Percentiles rank a stretch among this genome's conserved stretches.
These are phyloP conservation scores for Taiozyma sp. DNA, from an alignment of 1,139 yeast genomes.

Conservation along the genomic window DNA sequence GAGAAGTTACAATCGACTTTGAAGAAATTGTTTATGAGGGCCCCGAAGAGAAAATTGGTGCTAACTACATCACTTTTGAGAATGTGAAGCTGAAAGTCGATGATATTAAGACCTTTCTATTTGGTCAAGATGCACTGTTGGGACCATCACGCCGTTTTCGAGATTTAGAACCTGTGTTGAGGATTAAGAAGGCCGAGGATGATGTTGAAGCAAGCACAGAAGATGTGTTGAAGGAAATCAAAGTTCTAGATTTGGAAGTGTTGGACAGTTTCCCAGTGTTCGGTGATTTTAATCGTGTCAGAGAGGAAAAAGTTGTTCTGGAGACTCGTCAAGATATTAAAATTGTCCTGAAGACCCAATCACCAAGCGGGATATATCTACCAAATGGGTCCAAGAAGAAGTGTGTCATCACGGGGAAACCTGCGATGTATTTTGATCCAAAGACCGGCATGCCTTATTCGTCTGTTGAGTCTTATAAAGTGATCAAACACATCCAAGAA, in stretches of 20 bases:
- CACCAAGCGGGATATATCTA: slow-evolving; percentile 69
- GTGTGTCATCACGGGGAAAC: slow-evolving; percentile 76
- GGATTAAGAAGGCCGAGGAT: slow-evolving; percentile 2
- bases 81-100: slow-evolving; percentile 26
- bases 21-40: slow-evolving; percentile 43
- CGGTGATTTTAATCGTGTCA: slow-evolving; percentile 54
- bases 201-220: slow-evolving; percentile 2
- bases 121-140: slow-evolving; percentile 56
- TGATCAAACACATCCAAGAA: slow-evolving; percentile 62
- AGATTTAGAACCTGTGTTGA: slow-evolving; percentile 47
- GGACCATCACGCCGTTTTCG: slow-evolving; percentile 50
- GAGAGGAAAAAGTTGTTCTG: slow-evolving; percentile 34
- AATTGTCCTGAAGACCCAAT: slow-evolving; percentile 54
- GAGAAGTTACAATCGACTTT: slow-evolving; percentile 2
- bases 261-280: slow-evolving; percentile 57
- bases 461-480: slow-evolving; percentile 72
- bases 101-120: slow-evolving; percentile 42
- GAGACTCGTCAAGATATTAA: slow-evolving; percentile 40
- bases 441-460: slow-evolving; percentile 81
- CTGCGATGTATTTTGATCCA: slow-evolving; percentile 86
- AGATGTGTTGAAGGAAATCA: slow-evolving; percentile 1
- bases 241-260: slow-evolving; percentile 38
- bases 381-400: slow-evolving; percentile 62
- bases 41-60: slow-evolving; percentile 53
- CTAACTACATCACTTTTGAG: slow-evolving; percentile 45